Evolutionary conservation across 2,329 filamentous ascomycete species (phyloP).

Genomic region (Fusarium anthophilum): DNA sequence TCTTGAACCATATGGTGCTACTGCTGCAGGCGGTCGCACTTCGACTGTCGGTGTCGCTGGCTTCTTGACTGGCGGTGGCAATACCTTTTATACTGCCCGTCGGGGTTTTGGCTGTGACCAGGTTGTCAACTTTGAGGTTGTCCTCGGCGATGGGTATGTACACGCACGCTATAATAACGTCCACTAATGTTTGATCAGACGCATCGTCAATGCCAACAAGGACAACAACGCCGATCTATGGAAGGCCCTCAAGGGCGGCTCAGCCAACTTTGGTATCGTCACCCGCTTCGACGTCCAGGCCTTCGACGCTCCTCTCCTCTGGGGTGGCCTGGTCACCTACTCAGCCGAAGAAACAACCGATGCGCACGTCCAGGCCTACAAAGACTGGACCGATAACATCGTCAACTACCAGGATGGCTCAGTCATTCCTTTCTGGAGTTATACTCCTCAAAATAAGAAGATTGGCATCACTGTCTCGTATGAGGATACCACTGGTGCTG

Average conservation of each 20-base stretch:
- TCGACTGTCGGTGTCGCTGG: constrained; percentile 41
- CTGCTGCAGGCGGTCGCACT: constrained; percentile 7
- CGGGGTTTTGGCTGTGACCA: constrained; percentile 50
- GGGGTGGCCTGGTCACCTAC: constrained; percentile 28
- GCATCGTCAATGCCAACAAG: constrained; percentile 10
- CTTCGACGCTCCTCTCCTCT: constrained; percentile 23
- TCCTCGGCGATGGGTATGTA: constrained; percentile 43
- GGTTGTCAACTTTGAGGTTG: constrained; percentile 54
- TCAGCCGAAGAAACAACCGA: constrained; percentile 19
- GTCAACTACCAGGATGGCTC: constrained; percentile 6
- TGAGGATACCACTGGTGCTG: constrained; percentile 8
- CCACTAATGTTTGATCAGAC: not conserved
- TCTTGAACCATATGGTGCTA: constrained; percentile 10
- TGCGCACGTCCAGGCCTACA: constrained; percentile 22
- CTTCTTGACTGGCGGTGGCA: constrained; percentile 41
- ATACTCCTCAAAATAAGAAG: not conserved
- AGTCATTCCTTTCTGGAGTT: constrained; percentile 15
- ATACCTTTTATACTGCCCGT: constrained; percentile 28
- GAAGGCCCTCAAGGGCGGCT: constrained; percentile 28
- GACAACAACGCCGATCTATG: constrained; percentile 31
- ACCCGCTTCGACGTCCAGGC: constrained; percentile 32
- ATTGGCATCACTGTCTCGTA: constrained; percentile 11
- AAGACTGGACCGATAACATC: constrained; percentile 17
- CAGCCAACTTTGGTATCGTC: constrained; percentile 29
- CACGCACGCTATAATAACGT: fast-evolving